Evolutionary conservation across 163 green algal genomes (phyloP), one percentile per base, ranked within the genome.

Genomic region (Scenedesmus sp.): DNA sequence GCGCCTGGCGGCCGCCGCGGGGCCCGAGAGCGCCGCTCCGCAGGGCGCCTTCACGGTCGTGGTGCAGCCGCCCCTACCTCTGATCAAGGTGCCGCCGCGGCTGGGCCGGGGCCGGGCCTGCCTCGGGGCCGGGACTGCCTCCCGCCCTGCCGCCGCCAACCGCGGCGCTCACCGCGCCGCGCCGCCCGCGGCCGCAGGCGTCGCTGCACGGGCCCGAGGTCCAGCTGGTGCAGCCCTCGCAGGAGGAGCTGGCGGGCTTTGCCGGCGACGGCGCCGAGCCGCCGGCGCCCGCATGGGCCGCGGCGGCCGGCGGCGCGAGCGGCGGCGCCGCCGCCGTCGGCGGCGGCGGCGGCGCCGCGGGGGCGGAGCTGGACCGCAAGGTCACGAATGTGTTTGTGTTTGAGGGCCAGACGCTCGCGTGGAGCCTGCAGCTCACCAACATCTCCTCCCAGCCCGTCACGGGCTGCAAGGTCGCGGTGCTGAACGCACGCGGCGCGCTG

Each of bases 361-460:
- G 58, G 44, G n/a, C 51, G 6, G 60, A 65, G 28, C 39, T 69
- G 15, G 56, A 70, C 1, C 56, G 45, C 36, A 77, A 77, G 65
- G 56, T 56, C 4, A 2, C 69, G 0, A 48, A 51, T 14, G 72
- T 89, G 24, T 17, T 56, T 15, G 78, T 87, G 39, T 83, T 83
- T 54, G 82, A 86, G 60, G 85, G 85, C 2, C 85, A 89, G 70
- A 48, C 51, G 28, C 54, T 83, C 60, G 34, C 26, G 29, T 87
- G 82, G 78, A 75, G 36, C 18, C 78, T 89, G 6, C 60, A 63
- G 22, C 82, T 89, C 10, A 82, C 71, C 5, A 89, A 89, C 71
- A 54, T 63, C 11, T 67, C 65, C 1, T 3, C 26, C 0, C 54
- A 75, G 42, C 44, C 78, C 6, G 39, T 87, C 20, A 80, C 67